Evolutionary conservation across 139 green algal genomes (phyloP).

Genomic region (Dunaliella sp.): DNA sequence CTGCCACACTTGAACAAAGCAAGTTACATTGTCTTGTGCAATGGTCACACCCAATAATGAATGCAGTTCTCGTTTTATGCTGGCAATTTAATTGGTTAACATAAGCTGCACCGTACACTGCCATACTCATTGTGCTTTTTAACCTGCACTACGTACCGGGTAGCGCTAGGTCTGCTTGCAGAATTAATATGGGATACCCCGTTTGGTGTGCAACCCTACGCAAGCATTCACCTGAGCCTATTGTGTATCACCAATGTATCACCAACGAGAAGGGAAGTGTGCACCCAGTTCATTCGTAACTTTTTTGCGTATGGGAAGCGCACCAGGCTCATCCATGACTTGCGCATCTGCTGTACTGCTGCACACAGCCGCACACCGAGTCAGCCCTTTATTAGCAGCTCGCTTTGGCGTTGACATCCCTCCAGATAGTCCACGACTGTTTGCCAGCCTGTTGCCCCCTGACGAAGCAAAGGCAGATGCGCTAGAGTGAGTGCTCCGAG

Average conservation of each 20-base stretch:
- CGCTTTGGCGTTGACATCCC: constrained; percentile 45
- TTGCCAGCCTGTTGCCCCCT: constrained; percentile 60
- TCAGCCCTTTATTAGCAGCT: constrained; percentile 27
- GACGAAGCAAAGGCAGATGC: constrained; percentile 64
- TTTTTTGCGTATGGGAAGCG: background rate
- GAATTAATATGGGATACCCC: no score
- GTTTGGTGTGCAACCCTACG: no score
- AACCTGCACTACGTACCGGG: no score
- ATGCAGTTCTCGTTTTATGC: no score
- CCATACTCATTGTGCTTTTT: no score
- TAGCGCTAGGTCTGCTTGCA: no score
- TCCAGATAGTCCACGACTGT: constrained; percentile 51
- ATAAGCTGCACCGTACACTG: no score
- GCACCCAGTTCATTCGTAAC: background rate
- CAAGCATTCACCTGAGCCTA: background rate
- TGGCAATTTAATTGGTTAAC: no score
- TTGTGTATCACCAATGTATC: background rate
- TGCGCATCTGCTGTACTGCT: background rate
- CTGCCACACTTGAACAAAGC: no score
- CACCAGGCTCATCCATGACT: background rate
- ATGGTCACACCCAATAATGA: no score
- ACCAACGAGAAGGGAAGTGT: background rate
- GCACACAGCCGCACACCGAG: constrained; percentile 21
- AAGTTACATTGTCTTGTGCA: no score
- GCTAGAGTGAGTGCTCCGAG: constrained; percentile 22